Evolutionary conservation across 2,329 filamentous ascomycete species (phyloP).

Genomic region (Arthrobotrys entomopaga): DNA sequence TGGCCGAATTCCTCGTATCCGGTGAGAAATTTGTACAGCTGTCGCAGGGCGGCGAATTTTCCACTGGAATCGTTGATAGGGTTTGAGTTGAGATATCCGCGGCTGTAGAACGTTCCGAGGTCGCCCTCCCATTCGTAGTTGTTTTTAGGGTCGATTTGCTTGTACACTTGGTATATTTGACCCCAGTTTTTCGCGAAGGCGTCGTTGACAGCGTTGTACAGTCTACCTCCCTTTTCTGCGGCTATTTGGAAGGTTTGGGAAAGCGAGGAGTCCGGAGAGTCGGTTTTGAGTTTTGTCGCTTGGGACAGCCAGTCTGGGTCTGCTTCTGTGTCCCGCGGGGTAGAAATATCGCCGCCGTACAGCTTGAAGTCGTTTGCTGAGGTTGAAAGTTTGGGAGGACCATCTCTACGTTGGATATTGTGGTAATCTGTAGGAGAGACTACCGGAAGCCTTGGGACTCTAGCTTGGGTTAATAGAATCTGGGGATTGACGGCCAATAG

Average conservation of each 20-base stretch:
- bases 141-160: constrained; percentile 1
- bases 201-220: not conserved
- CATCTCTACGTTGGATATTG: no score
- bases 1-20: not conserved
- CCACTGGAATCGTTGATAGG: not conserved
- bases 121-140: constrained; percentile 5
- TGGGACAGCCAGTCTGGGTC: constrained; percentile 2
- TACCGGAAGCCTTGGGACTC: no score
- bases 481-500: no score
- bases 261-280: not conserved
- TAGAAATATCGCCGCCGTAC: not conserved
- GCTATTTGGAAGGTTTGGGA: not conserved
- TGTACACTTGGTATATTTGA: not conserved
- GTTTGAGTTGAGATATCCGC: not conserved
- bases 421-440: no score
- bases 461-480: no score
- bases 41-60: not conserved
- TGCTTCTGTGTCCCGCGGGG: constrained; percentile 3
- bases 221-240: not conserved
- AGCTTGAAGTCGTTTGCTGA: not conserved
- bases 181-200: not conserved
- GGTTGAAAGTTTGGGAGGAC: constrained; percentile 10
- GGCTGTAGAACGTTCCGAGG: not conserved
- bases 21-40: not conserved
- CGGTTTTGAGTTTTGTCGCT: not conserved